Evolutionary conservation across 306 rosid genomes (phyloP), one percentile per base, ranked within the genome.

Genomic region (Cicer yamashitae): DNA sequence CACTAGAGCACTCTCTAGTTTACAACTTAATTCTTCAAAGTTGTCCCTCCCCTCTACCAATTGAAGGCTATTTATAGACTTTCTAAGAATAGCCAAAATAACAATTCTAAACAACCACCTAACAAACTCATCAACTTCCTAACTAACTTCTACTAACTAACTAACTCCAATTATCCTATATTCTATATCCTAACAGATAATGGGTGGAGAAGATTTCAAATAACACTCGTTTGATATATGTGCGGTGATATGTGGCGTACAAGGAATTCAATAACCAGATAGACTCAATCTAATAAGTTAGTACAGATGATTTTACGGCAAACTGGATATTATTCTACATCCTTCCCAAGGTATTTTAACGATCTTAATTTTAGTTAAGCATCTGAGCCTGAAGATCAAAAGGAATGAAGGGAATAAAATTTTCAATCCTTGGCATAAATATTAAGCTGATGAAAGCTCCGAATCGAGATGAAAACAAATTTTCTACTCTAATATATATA

Each of bases 231-330:
- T 30, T 48, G 10, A 70, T 64, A 54, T 64, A 37, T 52, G 25
- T 38, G 45, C 67, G 41, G 53, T 77, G 59, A 10, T 34, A 11
- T 34, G 5, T 2, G 22, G 2, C 4, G 8, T 41, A 14, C 13
- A 43, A 51, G 10, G 11, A 67, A 77, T 2, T 14, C 67, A 68
- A 67, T 13, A 37, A 74, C 22, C 14, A 56, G 9, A 56, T 54
- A 66, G 25, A 38, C 10, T 41, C 53, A 73, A 46, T 52, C 8
- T 20, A 7, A 71, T 6, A 62, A 51, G 58, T 44, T 52, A 43
- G 48, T 34, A 57, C 2, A 15, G 57, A 53, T 20, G 47, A 40
- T 6, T 46, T 34, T 14, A 14, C 4, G 18, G 48, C 70, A 47
- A 46, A 48, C 38, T 30, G 48, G 38, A 60, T 34, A 10, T 57